Base-by-base conservation (phyloP, 208 protist species). In the Leishmania braziliensis region DNA sequence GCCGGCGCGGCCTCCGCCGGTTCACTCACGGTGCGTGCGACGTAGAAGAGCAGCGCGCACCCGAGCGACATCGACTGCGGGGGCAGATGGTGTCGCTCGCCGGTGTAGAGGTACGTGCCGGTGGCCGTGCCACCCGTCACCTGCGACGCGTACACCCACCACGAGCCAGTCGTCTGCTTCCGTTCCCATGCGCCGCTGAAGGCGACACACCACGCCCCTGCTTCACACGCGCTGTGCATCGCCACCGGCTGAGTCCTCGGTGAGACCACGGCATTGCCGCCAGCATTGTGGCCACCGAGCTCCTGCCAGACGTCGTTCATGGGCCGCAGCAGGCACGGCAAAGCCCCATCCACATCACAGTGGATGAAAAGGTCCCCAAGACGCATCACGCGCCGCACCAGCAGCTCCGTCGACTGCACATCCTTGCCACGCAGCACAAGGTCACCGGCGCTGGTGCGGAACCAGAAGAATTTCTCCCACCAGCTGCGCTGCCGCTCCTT, bases 391-490 rank as follows among this genome's bases (percentile, higher is more conserved):
- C 93, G 86, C 5, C 90, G 92, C 16, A 98, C 84, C 36, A 99
- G 86, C 23, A 99, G 50, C 82, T 99, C 99, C 71, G 99, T 99
- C 80, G 98, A 98, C 84, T 98, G 95, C 56, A 85, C 85, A 82
- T 99, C 99, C 70, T 95, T 92, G 36, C 98, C 98, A 20, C 89
- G 89, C 5, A 99, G 80, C n/a, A 99, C 98, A 9, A 99, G 81
- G 78, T 99, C 99, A 54, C 98, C 99, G 53, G 98, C 95, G 12
- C 91, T 95, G 1, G 96, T 98, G 80, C 99, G 95, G 84, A 99
- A 99, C 98, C 98, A 99, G 60, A 93, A 77, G 72, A 99, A 99
- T 87, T 99, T 99, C 75, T 99, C 99, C 94, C 99, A 99, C 99
- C 99, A 99, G 56, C 91, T 92, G 10, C 92, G 81, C 82, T 95